phyloP scores from a whole-genome alignment of 1,284 basidiomycete genomes.

The Rhodotorula sp. region DNA sequence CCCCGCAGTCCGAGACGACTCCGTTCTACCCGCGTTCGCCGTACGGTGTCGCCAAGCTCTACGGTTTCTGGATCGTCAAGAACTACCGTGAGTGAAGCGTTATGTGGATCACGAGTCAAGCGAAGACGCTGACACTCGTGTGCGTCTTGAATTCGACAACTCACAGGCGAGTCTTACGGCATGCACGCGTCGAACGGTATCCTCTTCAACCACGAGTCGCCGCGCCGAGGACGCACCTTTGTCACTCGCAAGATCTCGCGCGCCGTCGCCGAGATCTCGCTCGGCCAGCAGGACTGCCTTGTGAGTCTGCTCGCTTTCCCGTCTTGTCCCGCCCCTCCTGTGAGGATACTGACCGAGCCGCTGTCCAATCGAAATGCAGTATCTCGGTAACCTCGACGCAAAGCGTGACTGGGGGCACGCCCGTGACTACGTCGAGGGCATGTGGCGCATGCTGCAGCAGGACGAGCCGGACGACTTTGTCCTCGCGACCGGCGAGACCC shows the following conservation, averaged over 20 bases:
- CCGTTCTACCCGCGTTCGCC: conserved; percentile 91
- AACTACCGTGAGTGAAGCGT: conserved; percentile 63
- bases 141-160: too few relatives aligned
- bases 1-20: conserved; percentile 84
- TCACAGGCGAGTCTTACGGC: conserved; percentile 67
- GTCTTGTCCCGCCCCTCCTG: neutral
- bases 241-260: conserved; percentile 88
- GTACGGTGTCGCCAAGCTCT: conserved; percentile 84
- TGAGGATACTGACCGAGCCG: neutral
- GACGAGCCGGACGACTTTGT: conserved; percentile 77
- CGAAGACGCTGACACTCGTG: too few relatives aligned
- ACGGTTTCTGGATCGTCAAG: conserved; percentile 64
- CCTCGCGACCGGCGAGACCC: conserved; percentile 87
- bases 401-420: conserved; percentile 91
- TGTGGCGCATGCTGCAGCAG: conserved; percentile 94
- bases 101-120: too few relatives aligned
- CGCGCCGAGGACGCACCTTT: conserved; percentile 83
- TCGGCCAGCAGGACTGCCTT: conserved; percentile 78
- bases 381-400: conserved; percentile 85
- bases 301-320: conserved; percentile 9
- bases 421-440: conserved; percentile 57
- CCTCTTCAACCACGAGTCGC: conserved; percentile 83
- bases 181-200: conserved; percentile 72
- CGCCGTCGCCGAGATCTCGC: conserved; percentile 79
- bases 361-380: conserved; percentile 46